phyloP scores from a whole-genome alignment of 805 yeast species.

The Zygosaccharomyces pseudorouxii region DNA sequence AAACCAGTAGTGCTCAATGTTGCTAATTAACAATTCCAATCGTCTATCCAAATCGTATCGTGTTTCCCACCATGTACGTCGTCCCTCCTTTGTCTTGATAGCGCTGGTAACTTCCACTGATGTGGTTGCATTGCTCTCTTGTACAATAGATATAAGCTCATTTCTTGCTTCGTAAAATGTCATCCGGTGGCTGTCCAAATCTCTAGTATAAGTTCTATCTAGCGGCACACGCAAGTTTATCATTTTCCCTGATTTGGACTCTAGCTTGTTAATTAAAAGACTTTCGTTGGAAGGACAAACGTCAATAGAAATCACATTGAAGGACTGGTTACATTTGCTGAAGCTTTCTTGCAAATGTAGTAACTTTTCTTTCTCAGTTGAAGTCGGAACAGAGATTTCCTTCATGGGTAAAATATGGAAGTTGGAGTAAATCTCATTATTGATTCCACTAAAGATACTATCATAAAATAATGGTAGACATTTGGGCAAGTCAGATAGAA shows the following conservation, averaged over 20 bases:
- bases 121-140: conserved; percentile 58
- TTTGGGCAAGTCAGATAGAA: conserved; percentile 21
- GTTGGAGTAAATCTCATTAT: conserved; percentile 17
- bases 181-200: conserved; percentile 40
- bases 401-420: conserved; percentile 12
- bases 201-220: conserved; percentile 44
- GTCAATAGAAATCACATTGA: conserved; percentile 51
- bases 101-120: conserved; percentile 46
- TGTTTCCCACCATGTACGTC: conserved; percentile 73
- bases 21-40: conserved; percentile 48
- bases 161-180: conserved; percentile 43
- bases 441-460: conserved; percentile 16
- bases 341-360: conserved; percentile 10
- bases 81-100: conserved; percentile 53
- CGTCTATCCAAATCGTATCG: conserved; percentile 58
- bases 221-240: conserved; percentile 57
- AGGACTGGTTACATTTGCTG: conserved; percentile 6
- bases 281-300: conserved; percentile 54
- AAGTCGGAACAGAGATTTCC: not conserved
- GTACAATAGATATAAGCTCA: conserved; percentile 50
- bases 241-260: conserved; percentile 35
- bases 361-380: conserved; percentile 3
- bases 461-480: conserved; percentile 25
- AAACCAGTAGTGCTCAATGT: conserved; percentile 64
- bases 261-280: conserved; percentile 48